A percentile compares a stretch with the other conserved stretches of the same genome.
phyloP scores from a whole-genome alignment of 768 basidiomycete genomes.

The Porpolomopsis calyptriformis region DNA sequence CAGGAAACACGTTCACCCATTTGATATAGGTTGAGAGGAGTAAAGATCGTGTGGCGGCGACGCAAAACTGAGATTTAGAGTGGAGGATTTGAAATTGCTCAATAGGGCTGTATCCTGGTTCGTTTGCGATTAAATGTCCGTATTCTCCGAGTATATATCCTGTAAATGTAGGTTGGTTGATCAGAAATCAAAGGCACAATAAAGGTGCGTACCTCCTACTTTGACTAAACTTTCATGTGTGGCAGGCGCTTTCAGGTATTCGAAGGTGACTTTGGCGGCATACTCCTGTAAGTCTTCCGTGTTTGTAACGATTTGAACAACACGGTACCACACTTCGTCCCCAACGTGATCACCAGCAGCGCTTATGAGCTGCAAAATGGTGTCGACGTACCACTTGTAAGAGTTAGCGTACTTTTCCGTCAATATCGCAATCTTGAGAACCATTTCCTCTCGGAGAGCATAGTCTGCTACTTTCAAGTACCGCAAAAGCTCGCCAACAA shows the following conservation, averaged over 20 bases:
- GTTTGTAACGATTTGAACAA: conserved; percentile 96
- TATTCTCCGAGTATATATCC: conserved; percentile 98
- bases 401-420: conserved; percentile 98
- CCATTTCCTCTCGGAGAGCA: conserved; percentile 95
- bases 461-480: conserved; percentile 97
- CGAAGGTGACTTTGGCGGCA: conserved; percentile 85
- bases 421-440: conserved; percentile 93
- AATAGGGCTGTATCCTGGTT: conserved; percentile 81
- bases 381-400: conserved; percentile 99
- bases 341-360: conserved; percentile 98
- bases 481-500: conserved; percentile 88
- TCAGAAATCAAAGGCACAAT: not conserved
- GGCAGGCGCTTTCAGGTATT: conserved; percentile 75
- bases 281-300: conserved; percentile 97
- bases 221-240: conserved; percentile 93
- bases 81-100: conserved; percentile 93
- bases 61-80: conserved; percentile 90
- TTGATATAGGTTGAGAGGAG: conserved; percentile 97
- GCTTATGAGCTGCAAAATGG: conserved; percentile 89
- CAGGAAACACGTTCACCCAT: conserved; percentile 99
- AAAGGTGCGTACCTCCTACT: conserved; percentile 63
- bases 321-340: conserved; percentile 99
- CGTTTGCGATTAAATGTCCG: conserved; percentile 94
- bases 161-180: conserved; percentile 1
- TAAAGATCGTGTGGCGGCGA: conserved; percentile 82